Evolutionary conservation across 176 grass and related monocot species (phyloP).

Genomic region (Pontederia paniculata): DNA sequence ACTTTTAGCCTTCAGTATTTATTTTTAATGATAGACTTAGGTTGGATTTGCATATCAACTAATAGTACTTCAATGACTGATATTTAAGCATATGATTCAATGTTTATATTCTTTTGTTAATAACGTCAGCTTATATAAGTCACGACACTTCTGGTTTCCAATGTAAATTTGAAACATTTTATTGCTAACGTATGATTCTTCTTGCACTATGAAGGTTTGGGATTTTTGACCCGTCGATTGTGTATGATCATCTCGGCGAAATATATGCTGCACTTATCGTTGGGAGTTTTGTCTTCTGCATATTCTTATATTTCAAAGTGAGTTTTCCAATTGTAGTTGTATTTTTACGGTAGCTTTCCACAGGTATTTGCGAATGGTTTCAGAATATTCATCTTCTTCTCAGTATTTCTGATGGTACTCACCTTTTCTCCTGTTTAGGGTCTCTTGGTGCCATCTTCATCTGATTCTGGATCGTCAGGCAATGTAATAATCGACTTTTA

Average conservation of each 20-base stretch:
- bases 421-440: slow-evolving; percentile 37
- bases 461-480: slow-evolving; percentile 92
- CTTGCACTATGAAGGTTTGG: slow-evolving; percentile 41
- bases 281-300: slow-evolving; percentile 92
- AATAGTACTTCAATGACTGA: no score
- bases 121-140: no score
- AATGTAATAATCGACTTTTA: slow-evolving; percentile 94
- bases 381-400: no score
- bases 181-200: background rate
- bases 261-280: slow-evolving; percentile 83
- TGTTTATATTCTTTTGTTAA: no score
- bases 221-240: slow-evolving; percentile 74
- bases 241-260: slow-evolving; percentile 94
- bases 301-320: slow-evolving; percentile 87
- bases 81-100: no score
- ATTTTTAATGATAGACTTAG: no score
- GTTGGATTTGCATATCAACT: no score
- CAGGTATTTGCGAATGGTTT: no score
- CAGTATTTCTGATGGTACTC: background rate
- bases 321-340: background rate
- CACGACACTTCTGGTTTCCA: no score
- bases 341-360: no score
- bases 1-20: no score
- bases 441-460: slow-evolving; percentile 85
- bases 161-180: no score